Evolutionary conservation across 306 rosid genomes (phyloP).

Genomic region (Castanea mollissima): DNA sequence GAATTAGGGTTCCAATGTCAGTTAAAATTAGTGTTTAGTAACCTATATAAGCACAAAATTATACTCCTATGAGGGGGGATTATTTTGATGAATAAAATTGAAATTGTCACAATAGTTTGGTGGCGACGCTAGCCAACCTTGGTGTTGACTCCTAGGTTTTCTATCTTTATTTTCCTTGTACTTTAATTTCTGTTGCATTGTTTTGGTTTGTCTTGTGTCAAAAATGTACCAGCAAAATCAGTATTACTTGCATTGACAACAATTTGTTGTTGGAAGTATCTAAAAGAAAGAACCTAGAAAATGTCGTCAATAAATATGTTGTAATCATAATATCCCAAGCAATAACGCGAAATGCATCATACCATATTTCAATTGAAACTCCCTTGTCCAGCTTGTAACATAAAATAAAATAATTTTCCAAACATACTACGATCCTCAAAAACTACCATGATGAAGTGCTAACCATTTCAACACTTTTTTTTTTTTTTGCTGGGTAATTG

Average conservation of each 20-base stretch:
- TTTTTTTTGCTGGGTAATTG: no score
- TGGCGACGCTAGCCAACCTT: no score
- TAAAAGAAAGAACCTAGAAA: neutral
- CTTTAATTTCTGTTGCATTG: no score
- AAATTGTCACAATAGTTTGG: no score
- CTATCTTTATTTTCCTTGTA: no score
- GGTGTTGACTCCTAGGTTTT: no score
- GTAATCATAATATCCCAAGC: neutral
- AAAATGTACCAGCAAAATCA: neutral
- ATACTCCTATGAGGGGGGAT: no score
- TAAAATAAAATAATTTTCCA: neutral
- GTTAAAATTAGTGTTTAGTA: no score
- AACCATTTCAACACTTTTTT: neutral
- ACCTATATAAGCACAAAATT: no score
- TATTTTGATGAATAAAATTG: no score
- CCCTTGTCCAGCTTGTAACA: neutral
- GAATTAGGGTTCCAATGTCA: no score
- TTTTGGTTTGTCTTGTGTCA: no score
- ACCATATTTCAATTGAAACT: neutral
- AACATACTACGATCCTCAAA: neutral
- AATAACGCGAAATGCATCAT: neutral
- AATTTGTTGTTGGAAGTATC: neutral
- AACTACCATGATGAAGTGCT: neutral
- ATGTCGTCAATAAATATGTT: neutral
- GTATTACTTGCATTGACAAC: neutral